Base-by-base conservation (phyloP, 306 rosid species). In the Fragaria nilgerrensis region DNA sequence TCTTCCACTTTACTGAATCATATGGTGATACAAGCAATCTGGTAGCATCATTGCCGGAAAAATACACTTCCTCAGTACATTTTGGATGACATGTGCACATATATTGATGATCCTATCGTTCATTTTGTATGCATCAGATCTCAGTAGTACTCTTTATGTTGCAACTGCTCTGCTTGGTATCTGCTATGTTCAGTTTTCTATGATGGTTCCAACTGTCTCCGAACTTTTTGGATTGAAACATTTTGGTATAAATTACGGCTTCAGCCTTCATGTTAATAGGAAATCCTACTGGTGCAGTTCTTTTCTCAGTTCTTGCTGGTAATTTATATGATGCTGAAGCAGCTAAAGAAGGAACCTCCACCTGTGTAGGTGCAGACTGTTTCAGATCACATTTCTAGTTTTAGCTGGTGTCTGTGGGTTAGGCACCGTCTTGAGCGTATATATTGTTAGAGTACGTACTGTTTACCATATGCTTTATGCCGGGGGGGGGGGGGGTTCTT, bases 251-350 rank as follows among this genome's bases (percentile, higher is more conserved):
- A 87, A 84, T 22, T 86, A 86, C 82, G 84, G 83, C 80, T 82
- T 83, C 82, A 86, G 84, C 82, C 80, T 82, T 83, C 82, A 86
- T 90, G 87, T 76, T 74, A 80, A 75, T 88, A 36, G 97, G 96
- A 47, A 90, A 87, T 79, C 97, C 96, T 27, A 81, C 87, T 72
- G 96, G 92, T 80, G 96, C 96, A 20, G 47, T 86, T 69, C 73
- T 92, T 80, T 90, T 90, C 87, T 87, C 96, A 23, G 90, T 90
- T 27, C 92, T 92, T 44, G 89, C 92, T 63, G 90, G 90, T 53
- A 79, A 63, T 68, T 70, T 92, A 36, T 92, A 92, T 69, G 94
- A 94, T 62, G 58, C 78, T 16, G 96, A 94, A 88, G 98, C 98
- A 65, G 81, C 86, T 41, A 91, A 84, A 87, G 90, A 89, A 87